A percentile compares a stretch with the other conserved stretches of the same genome.
Evolutionary conservation across 805 yeast genomes (phyloP).

Genomic region (Lipomyces mesembrius): DNA sequence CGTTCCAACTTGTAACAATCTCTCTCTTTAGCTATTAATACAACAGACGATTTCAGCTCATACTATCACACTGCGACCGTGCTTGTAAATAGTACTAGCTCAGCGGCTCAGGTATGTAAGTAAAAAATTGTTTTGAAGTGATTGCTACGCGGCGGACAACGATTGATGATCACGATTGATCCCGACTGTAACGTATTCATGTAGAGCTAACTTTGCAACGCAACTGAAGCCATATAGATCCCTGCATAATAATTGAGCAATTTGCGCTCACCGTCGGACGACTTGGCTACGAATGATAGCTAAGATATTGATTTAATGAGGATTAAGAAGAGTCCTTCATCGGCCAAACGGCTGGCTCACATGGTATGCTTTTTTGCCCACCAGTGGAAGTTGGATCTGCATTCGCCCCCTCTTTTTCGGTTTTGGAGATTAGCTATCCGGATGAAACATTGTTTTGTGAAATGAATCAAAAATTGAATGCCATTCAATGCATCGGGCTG

Average conservation of each 20-base stretch:
- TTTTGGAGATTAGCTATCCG: background rate
- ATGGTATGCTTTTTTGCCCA: slow-evolving; percentile 23
- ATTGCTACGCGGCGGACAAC: background rate
- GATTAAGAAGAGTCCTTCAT: slow-evolving; percentile 32
- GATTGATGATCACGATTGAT: background rate
- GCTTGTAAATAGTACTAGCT: background rate
- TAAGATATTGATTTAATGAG: slow-evolving; percentile 20
- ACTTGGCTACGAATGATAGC: slow-evolving; percentile 1
- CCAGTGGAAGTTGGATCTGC: background rate
- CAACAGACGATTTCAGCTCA: background rate
- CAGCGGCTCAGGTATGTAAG: background rate
- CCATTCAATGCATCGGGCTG: background rate
- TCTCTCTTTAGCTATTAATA: background rate
- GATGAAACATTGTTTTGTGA: background rate
- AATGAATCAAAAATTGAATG: background rate
- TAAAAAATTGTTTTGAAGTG: background rate
- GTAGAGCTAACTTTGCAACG: background rate
- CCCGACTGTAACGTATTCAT: background rate
- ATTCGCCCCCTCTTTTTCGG: background rate
- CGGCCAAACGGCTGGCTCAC: slow-evolving; percentile 32
- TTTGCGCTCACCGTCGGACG: background rate
- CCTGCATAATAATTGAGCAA: background rate
- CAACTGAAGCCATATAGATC: background rate
- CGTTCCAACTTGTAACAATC: background rate
- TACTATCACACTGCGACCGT: background rate